phyloP scores from a whole-genome alignment of 2,329 filamentous ascomycete genomes.

The Stemphylium beticola region DNA sequence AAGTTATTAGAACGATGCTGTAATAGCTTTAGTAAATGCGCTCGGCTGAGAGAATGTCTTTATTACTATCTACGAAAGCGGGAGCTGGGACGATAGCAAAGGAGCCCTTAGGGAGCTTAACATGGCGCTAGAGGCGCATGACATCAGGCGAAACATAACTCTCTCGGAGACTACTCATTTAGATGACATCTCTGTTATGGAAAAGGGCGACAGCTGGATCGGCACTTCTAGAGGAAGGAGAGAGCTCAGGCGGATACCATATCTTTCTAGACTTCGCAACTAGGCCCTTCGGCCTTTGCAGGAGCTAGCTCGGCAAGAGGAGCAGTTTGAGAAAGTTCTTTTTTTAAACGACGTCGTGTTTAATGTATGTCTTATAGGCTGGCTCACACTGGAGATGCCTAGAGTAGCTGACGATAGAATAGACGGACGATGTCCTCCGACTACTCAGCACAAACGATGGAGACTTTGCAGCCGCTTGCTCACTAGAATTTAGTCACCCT shows the following conservation, averaged over 20 bases:
- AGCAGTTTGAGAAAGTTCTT: too few relatives aligned
- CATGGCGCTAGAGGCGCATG: slow-evolving; percentile 55
- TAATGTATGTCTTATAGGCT: too few relatives aligned
- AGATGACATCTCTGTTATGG: too few relatives aligned
- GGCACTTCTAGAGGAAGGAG: slow-evolving; percentile 55
- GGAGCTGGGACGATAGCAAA: slow-evolving; percentile 71
- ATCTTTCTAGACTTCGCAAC: slow-evolving; percentile 69
- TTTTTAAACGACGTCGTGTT: too few relatives aligned
- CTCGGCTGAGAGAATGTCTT: slow-evolving; percentile 69
- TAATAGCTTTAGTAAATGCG: slow-evolving; percentile 61
- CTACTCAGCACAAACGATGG: slow-evolving; percentile 55
- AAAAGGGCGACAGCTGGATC: too few relatives aligned
- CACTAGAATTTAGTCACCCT: slow-evolving; percentile 62
- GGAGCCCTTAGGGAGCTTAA: slow-evolving; percentile 64
- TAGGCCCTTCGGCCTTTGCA: slow-evolving; percentile 63
- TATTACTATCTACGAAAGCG: slow-evolving; percentile 70
- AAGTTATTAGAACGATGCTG: slow-evolving; percentile 66
- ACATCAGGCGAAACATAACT: slow-evolving; percentile 62
- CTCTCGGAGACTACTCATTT: slow-evolving; percentile 60
- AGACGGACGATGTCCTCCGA: slow-evolving; percentile 61
- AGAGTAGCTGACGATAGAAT: slow-evolving; percentile 23
- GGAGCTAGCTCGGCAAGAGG: slow-evolving; percentile 46
- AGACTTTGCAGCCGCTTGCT: slow-evolving; percentile 54
- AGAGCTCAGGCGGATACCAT: slow-evolving; percentile 71
- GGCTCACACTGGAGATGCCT: slow-evolving; percentile 21